Evolutionary conservation across 352 stramenopile genomes (phyloP), one percentile per base, ranked within the genome.

Genomic region (Pseudoperonospora humuli): DNA sequence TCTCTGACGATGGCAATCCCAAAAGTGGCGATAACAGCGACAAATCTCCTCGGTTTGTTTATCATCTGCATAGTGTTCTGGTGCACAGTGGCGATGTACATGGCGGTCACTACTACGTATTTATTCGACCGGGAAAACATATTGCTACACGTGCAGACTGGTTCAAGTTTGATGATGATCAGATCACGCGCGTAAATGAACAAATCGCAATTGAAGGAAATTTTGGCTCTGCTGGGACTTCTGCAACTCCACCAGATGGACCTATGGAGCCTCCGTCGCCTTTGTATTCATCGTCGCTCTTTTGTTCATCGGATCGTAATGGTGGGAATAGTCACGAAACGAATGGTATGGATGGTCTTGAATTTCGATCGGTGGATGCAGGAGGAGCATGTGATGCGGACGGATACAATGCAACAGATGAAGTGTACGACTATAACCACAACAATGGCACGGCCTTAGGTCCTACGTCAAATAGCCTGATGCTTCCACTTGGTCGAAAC

Each of bases 61-160:
- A 87, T 64, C 79, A 92, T 29, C 57, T 92, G 7, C 79, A 92
- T 54, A 92, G 79, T 51, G 82, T 92, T 19, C 52, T 93, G 13
- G 82, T 92, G 26, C 82, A 92, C 38, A 92, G 78, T 42, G 82
- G 82, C 0, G 82, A 91, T 57, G 79, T 94, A 1, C 82, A 94
- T 24, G 79, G 80, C 2, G 82, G 82, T 14, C 82, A 94, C 54
- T 94, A 94, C 45, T 94, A 91, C 50, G 82, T 92, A 45, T 94
- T 90, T 67, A 91, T 92, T 67, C 78, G 82, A 15, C 77, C 82
- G 2, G 74, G 57, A 10, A 83, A 82, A 32, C 56, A 88, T 23
- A 64, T 86, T 24, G 64, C 67, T 11, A 62, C 63, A 31, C 85
- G 70, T 54, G 64, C 47, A 7, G 67, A 77, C 19, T 94, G 82